A percentile compares a stretch with the other conserved stretches of the same genome.
Evolutionary conservation across 108 stramenopile species (phyloP).

Genomic region (Aurantiochytrium sp.): DNA sequence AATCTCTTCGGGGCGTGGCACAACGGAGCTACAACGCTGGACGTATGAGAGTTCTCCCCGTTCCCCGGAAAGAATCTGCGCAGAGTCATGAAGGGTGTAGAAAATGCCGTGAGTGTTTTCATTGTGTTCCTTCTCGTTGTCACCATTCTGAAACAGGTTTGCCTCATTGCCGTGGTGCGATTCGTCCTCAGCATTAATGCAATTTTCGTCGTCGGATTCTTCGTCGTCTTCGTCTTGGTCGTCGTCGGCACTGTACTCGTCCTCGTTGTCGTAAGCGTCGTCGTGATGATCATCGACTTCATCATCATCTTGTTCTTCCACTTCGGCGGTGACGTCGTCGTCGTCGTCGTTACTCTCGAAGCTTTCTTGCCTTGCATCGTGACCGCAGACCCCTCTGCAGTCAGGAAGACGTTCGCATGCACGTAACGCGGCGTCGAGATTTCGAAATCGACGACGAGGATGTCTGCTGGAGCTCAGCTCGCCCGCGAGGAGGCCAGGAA

Average conservation of each 20-base stretch:
- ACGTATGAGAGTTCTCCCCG: neutral
- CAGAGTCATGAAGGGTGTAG: neutral
- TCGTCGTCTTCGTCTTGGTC: too few species aligned
- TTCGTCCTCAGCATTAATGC: too few species aligned
- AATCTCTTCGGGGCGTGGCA: neutral
- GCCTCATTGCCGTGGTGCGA: too few species aligned
- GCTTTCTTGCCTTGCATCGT: neutral
- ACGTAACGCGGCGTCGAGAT: neutral
- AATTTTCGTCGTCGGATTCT: too few species aligned
- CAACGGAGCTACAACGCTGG: neutral
- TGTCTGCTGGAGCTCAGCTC: neutral
- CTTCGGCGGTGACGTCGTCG: too few species aligned
- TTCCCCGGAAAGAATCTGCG: neutral
- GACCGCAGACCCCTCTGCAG: neutral
- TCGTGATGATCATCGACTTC: too few species aligned
- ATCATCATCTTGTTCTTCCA: too few species aligned
- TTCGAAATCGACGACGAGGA: neutral
- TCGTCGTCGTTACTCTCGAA: neutral
- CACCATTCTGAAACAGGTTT: too few species aligned
- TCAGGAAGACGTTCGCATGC: neutral
- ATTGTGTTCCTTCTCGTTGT: neutral
- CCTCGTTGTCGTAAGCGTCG: too few species aligned
- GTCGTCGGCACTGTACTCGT: too few species aligned
- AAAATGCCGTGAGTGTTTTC: neutral
- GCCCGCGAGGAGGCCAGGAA: neutral